Base-by-base conservation (phyloP, 2,329 filamentous ascomycete genomes). In the Zymoseptoria pseudotritici region DNA sequence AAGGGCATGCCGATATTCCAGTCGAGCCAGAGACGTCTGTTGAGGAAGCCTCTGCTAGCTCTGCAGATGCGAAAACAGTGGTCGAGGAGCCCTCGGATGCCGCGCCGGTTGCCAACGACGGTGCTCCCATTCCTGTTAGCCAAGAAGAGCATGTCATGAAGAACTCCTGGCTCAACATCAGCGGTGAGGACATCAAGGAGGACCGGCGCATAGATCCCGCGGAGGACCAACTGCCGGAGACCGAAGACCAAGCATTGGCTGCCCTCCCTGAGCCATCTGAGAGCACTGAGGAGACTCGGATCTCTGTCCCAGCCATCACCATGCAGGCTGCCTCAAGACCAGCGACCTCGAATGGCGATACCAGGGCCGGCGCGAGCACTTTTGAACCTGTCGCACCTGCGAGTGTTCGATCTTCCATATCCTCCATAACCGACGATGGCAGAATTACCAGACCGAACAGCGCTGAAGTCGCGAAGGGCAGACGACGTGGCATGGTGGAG, bases 401-500 rank as follows among this genome's bases (percentile, higher is more conserved):
- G 17, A 46, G 36, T n/a, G 7, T 46, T n/a, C 36, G 36, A 17
- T 46, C 36, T n/a, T 46, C 36, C 36, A 17, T 46, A n/a, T 46
- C 50, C 19, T 21, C 50, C 50, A 24, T 21, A 20, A 52, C 20
- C 9, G 50, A 52, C 9, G 20, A 52, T 52, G 50, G 29, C 42
- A 29, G 13, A 26, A 54, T 56, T 31, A 53, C 62, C 3, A 58
- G 54, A 46, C 61, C 57, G 19, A 60, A 67, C 52, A 60, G 61
- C 42, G 68, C 63, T 26, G 69, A 71, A 56, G 57, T 71, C 10
- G 69, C 74, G 59, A 74, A 75, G 58, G 75, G 74, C 62, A 72
- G 77, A 31, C 36, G 36, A 13, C 71, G 73, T 20, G 71, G 72
- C 7, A 57, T 74, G n/a, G 69, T 77, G 24, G 76, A 77, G 57